These are phyloP conservation scores for Hymenotorrendiella dingleyae DNA, from an alignment of 2,329 filamentous ascomycete species.

Conservation along the genomic window DNA sequence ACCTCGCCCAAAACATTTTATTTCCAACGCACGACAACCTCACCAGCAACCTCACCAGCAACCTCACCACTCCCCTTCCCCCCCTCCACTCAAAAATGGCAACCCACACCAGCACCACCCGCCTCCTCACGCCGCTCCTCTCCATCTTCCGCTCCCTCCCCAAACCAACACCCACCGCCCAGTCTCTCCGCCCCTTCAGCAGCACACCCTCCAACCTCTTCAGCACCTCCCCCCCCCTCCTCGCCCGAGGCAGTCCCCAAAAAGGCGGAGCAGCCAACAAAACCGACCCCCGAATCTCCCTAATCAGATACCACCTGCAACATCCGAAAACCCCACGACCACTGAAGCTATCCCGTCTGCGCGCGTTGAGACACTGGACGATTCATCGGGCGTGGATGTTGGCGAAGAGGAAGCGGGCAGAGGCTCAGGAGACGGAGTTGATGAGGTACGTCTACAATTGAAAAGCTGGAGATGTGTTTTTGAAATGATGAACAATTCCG, in stretches of 20 bases:
- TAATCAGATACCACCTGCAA: constrained; percentile 65
- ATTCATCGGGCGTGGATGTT: constrained; percentile 95
- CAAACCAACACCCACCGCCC: constrained; percentile 1
- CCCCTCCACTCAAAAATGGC: constrained; percentile 14
- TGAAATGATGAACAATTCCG: neutral
- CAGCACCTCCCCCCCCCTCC: constrained; percentile 12
- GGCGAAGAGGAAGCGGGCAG: constrained; percentile 63
- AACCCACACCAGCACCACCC: constrained; percentile 16
- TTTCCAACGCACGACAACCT: neutral
- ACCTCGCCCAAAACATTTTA: neutral
- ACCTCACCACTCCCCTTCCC: neutral
- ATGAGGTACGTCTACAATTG: constrained; percentile 46
- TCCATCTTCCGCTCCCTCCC: constrained; percentile 15
- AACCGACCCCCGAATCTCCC: constrained; percentile 33
- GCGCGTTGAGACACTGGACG: constrained; percentile 92
- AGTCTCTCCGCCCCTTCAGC: constrained; percentile 1
- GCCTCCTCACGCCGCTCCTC: constrained; percentile 25
- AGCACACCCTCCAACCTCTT: constrained; percentile 13
- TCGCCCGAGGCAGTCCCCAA: constrained; percentile 3
- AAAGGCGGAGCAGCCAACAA: constrained; percentile 3
- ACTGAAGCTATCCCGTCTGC: constrained; percentile 80
- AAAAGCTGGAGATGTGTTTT: neutral
- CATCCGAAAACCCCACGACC: constrained; percentile 67
- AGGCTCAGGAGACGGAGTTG: constrained; percentile 61
- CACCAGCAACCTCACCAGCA: neutral